Base-by-base conservation (phyloP, 73 alveolate genomes). In the Tetrahymena borealis region DNA sequence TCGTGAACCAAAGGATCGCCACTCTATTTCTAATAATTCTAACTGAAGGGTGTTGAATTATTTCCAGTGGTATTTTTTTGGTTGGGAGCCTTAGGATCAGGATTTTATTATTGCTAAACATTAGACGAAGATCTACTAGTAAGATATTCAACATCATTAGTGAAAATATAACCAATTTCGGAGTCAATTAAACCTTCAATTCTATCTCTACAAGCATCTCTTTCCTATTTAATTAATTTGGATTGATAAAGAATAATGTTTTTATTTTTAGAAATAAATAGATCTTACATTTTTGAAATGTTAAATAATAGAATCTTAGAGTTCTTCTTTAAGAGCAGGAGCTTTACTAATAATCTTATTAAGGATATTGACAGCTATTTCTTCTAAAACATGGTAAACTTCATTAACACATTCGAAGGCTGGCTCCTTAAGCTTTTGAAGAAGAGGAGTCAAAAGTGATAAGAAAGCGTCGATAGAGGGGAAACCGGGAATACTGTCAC, bases 401-500 rank as follows among this genome's bases (percentile, higher is more conserved):
- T 98, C 98, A 40, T 94, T 90, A 41, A 97, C 91, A 39, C 97
- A 96, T 16, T 98, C 99, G 43, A 95, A 93, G 16, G 98, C 99
- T 13, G 99, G 99, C 39, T 96, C 98, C 60, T 95, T 90, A 15
- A 98, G 91, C 85, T 94, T 95, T 91, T 97, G 97, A 20, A 98
- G 96, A 78, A 96, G 94, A 11, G 99, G 99, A 31, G 97, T 91
- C 77, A 98, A 95, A 13, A 98, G 92, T 91, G 96, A 97, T 60
- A 91, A 92, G 95, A 98, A 98, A 28, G 97, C 99, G 94, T 98
- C 99, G 35, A 99, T 99, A 3, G 99, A 98, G 24, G 99, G 99
- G 94, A 98, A 99, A 3, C 99, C 99, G 33, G 99, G 99, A 78
- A 99, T 92, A 90, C 99, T 94, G 85, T 97, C 99, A 20, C 99